These are phyloP conservation scores for Sechiopsis laciniata DNA, from an alignment of 306 rosid species.

Conservation along the genomic window DNA sequence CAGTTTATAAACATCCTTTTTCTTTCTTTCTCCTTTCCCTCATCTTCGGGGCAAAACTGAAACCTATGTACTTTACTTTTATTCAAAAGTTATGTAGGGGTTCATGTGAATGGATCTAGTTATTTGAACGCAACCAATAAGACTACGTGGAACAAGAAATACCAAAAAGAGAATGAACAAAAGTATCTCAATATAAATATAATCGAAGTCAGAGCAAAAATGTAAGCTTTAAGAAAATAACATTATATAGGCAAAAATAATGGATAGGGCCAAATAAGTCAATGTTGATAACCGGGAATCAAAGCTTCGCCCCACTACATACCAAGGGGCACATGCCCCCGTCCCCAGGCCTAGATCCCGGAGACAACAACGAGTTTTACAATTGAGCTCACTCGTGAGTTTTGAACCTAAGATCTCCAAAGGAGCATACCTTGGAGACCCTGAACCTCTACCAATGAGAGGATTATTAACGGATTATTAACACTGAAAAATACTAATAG, in stretches of 20 bases:
- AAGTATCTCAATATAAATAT: not conserved
- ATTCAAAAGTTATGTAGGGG: not conserved
- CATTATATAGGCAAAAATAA: not conserved
- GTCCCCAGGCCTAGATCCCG: no score
- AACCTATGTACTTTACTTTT: not conserved
- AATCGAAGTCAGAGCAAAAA: not conserved
- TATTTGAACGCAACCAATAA: not conserved
- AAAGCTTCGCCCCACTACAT: no score
- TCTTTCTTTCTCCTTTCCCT: not conserved
- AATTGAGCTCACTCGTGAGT: no score
- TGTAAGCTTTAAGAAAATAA: slow-evolving; percentile 13
- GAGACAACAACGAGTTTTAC: no score
- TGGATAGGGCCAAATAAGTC: not conserved
- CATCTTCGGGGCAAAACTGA: not conserved
- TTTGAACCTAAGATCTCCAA: no score
- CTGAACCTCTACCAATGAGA: not conserved
- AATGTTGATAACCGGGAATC: no score
- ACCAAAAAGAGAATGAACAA: not conserved
- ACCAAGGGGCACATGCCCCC: no score
- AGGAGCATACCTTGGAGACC: no score
- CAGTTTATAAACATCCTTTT: not conserved
- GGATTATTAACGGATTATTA: not conserved
- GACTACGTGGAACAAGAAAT: not conserved
- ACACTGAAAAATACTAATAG: not conserved
- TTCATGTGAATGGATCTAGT: not conserved